phyloP scores from a whole-genome alignment of 2,329 filamentous ascomycete genomes.

The Penicillium sp. region DNA sequence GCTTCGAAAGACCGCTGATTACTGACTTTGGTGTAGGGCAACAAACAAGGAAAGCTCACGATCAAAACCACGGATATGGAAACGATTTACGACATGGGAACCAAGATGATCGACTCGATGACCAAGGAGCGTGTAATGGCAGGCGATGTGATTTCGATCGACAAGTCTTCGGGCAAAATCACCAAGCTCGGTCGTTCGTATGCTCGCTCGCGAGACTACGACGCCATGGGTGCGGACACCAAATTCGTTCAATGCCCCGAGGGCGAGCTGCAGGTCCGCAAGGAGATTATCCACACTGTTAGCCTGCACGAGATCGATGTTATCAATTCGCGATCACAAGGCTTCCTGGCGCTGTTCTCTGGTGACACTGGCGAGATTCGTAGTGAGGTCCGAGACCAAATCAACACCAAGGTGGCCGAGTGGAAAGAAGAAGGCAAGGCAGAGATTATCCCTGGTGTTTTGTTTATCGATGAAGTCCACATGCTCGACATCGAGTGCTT shows the following conservation, averaged over 20 bases:
- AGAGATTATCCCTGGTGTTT: slow-evolving; percentile 90
- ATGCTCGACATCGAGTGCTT: slow-evolving; percentile 99
- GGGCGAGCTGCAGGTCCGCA: slow-evolving; percentile 92
- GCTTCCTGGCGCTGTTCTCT: slow-evolving; percentile 93
- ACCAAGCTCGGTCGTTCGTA: slow-evolving; percentile 94
- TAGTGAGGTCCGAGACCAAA: slow-evolving; percentile 95
- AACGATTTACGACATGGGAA: slow-evolving; percentile 98
- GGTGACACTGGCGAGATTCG: slow-evolving; percentile 97
- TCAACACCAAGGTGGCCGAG: slow-evolving; percentile 97
- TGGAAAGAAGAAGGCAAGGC: slow-evolving; percentile 99
- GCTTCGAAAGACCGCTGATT: not conserved
- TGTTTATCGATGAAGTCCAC: slow-evolving; percentile 98
- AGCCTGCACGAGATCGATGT: slow-evolving; percentile 98
- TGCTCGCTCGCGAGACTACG: slow-evolving; percentile 92
- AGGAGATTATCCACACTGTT: slow-evolving; percentile 95
- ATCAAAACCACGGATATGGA: slow-evolving; percentile 99
- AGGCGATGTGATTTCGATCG: slow-evolving; percentile 95
- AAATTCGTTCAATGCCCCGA: slow-evolving; percentile 98
- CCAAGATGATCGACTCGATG: slow-evolving; percentile 99
- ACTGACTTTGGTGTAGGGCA: slow-evolving; percentile 53
- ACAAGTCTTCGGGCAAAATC: slow-evolving; percentile 97
- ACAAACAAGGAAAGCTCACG: slow-evolving; percentile 97
- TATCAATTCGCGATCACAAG: slow-evolving; percentile 98
- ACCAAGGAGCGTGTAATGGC: slow-evolving; percentile 99
- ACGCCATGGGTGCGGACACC: slow-evolving; percentile 97